Base-by-base conservation (phyloP, 2,329 filamentous ascomycete species). In the Iodosphaeria phyllophila region DNA sequence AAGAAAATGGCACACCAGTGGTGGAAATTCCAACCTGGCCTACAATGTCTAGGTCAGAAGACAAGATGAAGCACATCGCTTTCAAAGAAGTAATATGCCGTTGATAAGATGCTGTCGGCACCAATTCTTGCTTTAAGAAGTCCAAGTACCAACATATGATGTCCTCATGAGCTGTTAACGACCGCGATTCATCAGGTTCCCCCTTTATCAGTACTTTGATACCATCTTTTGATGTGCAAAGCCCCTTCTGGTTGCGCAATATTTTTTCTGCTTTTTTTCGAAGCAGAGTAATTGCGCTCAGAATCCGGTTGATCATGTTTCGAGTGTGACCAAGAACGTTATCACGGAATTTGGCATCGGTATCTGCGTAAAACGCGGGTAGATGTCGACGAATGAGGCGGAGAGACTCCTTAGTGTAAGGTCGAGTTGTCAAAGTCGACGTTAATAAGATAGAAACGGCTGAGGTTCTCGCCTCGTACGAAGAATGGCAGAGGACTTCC, bases 21-120 rank as follows among this genome's bases (percentile, higher is more conserved):
- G 50, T 48, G 52, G 5, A 44, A 39, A 30, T 50, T 50, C 54
- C 40, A 32, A 76, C 74, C n/a, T 75, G 52, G 15, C 76, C 75
- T 13, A 24, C 30, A 20, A 30, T 28, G 4, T 26, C 22, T 13
- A 34, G 20, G 12, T 21, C 24, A 20, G 75, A 68, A 30, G 65
- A 65, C 5, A 83, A 48, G n/a, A 86, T 52, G 26, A 74, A 59
- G 1, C 55, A 56, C 15, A 86, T 49, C 1, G 75, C 70, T 39
- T 74, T 82, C 5, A 95, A 48, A 3, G 80, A 71, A 3, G 77
- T 78, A 23, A 84, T 77, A 36, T 92, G 86, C 5, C 83, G 68
- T 43, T 92, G 84, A 41, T 95, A 98, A 8, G 84, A 89, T 10
- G 79, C 71, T 1, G 76, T 84, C 3, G 83, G 73, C 3, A 69